Conservation (phyloP, 2,329 filamentous ascomycete genomes). For the Zymoseptoria tritici region DNA sequence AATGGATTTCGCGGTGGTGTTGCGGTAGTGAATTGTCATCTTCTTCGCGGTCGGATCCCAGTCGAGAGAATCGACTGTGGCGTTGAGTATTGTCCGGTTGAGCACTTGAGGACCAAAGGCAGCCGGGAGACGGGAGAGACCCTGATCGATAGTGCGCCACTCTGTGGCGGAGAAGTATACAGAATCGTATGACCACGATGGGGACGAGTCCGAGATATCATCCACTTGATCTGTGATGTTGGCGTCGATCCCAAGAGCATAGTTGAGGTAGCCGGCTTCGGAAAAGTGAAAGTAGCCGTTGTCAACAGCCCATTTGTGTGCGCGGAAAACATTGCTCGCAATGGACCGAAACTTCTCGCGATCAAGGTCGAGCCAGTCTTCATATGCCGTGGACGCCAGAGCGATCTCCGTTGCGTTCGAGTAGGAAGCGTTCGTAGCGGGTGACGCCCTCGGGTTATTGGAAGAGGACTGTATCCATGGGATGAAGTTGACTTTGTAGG, state of each 20-base stretch:
- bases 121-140: constrained; percentile 51
- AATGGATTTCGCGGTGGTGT: constrained; percentile 38
- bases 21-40: constrained; percentile 53
- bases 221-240: constrained; percentile 51
- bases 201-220: constrained; percentile 39
- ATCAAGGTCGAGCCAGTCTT: constrained; percentile 30
- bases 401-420: constrained; percentile 31
- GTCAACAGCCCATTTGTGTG: constrained; percentile 48
- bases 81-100: constrained; percentile 49
- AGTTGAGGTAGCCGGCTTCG: constrained; percentile 55
- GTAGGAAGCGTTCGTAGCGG: constrained; percentile 31
- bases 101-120: constrained; percentile 57
- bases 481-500: constrained; percentile 52
- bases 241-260: constrained; percentile 47
- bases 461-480: constrained; percentile 51
- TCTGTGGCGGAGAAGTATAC: constrained; percentile 53
- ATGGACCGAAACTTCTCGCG: constrained; percentile 28
- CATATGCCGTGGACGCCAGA: constrained; percentile 35
- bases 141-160: constrained; percentile 60
- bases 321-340: constrained; percentile 42
- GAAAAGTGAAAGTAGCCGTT: constrained; percentile 57
- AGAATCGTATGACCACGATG: constrained; percentile 48
- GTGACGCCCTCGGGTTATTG: constrained; percentile 49
- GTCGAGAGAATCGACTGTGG: constrained; percentile 50
- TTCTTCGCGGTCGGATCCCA: constrained; percentile 46